Conservation (phyloP, 2,329 filamentous ascomycete species). For the Sclerotinia nivalis region DNA sequence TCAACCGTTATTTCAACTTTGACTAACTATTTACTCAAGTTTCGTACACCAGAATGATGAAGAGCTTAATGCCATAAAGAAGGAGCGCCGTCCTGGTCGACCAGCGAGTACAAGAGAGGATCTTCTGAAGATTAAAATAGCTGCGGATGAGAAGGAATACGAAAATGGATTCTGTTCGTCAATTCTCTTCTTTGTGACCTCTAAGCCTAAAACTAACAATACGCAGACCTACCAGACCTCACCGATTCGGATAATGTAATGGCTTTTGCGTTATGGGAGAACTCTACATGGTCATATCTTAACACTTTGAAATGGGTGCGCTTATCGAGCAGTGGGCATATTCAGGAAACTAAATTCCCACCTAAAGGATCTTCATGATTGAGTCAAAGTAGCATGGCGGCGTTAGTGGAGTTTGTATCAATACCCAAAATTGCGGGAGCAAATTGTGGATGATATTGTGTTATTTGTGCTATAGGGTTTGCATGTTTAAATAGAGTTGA, state of each 20-base stretch:
- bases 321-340: constrained; percentile 63
- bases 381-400: constrained; percentile 19
- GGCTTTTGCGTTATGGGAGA: constrained; percentile 76
- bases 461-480: background rate
- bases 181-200: background rate
- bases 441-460: constrained; percentile 12
- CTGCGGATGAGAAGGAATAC: constrained; percentile 74
- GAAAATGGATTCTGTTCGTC: constrained; percentile 77
- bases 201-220: constrained; percentile 26
- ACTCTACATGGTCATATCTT: constrained; percentile 80
- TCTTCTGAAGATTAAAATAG: constrained; percentile 69
- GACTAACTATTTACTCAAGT: constrained; percentile 42
- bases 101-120: constrained; percentile 78
- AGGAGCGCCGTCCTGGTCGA: constrained; percentile 72
- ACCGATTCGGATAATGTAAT: constrained; percentile 64
- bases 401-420: constrained; percentile 27
- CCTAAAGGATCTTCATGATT: constrained; percentile 54
- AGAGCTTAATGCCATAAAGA: constrained; percentile 65
- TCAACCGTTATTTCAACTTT: background rate
- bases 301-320: constrained; percentile 76
- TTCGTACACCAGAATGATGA: constrained; percentile 70
- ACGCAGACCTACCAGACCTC: constrained; percentile 71
- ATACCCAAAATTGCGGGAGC: constrained; percentile 27
- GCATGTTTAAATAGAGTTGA: background rate
- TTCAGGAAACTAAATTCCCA: constrained; percentile 75